phyloP scores from a whole-genome alignment of 495 filamentous ascomycete genomes.

The Penicillium canescens region DNA sequence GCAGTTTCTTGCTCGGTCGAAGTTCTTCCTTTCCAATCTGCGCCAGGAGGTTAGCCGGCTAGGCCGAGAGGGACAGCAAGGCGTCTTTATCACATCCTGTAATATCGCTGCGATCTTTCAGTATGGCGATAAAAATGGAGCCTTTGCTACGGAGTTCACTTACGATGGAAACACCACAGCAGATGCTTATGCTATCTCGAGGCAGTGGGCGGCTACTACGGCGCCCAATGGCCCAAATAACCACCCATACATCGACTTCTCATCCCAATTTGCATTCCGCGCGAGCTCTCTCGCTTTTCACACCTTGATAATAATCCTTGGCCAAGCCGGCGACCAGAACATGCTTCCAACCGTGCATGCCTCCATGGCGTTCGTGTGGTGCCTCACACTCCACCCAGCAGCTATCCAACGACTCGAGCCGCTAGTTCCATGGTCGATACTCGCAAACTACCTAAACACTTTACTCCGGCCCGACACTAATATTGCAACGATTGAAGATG shows the following conservation, averaged over 20 bases:
- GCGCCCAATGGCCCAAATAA: neutral
- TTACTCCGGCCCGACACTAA: slow-evolving; percentile 46
- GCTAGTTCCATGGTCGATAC: slow-evolving; percentile 65
- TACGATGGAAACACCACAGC: slow-evolving; percentile 33
- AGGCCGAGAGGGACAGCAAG: slow-evolving; percentile 59
- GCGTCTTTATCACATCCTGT: slow-evolving; percentile 50
- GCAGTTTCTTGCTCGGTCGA: slow-evolving; percentile 44
- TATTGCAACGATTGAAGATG: slow-evolving; percentile 47
- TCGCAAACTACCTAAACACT: slow-evolving; percentile 67
- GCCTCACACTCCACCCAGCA: slow-evolving; percentile 50
- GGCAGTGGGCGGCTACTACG: slow-evolving; percentile 16
- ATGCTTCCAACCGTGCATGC: slow-evolving; percentile 68
- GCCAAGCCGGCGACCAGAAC: slow-evolving; percentile 60
- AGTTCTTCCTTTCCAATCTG: slow-evolving; percentile 52
- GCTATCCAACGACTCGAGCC: slow-evolving; percentile 54
- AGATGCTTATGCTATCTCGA: slow-evolving; percentile 20
- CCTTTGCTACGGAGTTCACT: slow-evolving; percentile 37
- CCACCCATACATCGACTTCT: slow-evolving; percentile 6
- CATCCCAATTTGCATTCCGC: slow-evolving; percentile 23
- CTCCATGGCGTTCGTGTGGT: slow-evolving; percentile 67
- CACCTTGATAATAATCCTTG: slow-evolving; percentile 55
- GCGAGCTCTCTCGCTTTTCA: slow-evolving; percentile 47
- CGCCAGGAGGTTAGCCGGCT: slow-evolving; percentile 60
- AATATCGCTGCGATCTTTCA: slow-evolving; percentile 57
- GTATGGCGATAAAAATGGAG: slow-evolving; percentile 59